Conservation (phyloP, 106 monocot species). For the Dendrobium huoshanense region DNA sequence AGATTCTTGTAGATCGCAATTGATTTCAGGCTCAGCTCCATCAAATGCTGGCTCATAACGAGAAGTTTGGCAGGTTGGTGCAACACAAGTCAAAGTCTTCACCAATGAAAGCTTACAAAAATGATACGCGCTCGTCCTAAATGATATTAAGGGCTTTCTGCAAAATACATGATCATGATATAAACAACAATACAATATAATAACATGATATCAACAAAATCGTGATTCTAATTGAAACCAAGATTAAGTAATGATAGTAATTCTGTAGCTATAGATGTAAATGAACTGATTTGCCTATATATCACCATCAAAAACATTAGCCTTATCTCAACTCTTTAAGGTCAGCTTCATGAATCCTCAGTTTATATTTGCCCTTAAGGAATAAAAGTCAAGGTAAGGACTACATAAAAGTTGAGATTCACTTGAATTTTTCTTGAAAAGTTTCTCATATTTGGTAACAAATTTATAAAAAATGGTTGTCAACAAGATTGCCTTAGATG, state of each 20-base stretch:
- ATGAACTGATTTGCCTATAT: background rate
- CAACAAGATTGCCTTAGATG: too few relatives aligned
- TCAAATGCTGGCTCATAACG: background rate
- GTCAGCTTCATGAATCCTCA: background rate
- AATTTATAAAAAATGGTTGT: too few relatives aligned
- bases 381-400: too few relatives aligned
- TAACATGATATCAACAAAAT: background rate
- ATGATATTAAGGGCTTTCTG: slow-evolving; percentile 66
- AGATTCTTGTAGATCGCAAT: slow-evolving; percentile 3
- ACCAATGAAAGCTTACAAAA: slow-evolving; percentile 94
- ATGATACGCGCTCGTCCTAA: slow-evolving; percentile 68
- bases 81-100: slow-evolving; percentile 23
- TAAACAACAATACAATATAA: slow-evolving; percentile 11
- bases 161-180: background rate
- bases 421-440: too few relatives aligned
- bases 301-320: background rate
- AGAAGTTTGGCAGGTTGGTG: background rate
- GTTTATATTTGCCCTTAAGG: background rate
- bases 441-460: too few relatives aligned
- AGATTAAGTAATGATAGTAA: background rate
- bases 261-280: background rate
- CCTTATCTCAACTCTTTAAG: background rate
- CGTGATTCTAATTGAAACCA: background rate
- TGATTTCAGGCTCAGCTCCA: slow-evolving; percentile 8
- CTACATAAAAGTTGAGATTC: too few relatives aligned